Evolutionary conservation across 2,329 filamentous ascomycete genomes (phyloP), one percentile per base, ranked within the genome.

Genomic region (Aspergillus felis): DNA sequence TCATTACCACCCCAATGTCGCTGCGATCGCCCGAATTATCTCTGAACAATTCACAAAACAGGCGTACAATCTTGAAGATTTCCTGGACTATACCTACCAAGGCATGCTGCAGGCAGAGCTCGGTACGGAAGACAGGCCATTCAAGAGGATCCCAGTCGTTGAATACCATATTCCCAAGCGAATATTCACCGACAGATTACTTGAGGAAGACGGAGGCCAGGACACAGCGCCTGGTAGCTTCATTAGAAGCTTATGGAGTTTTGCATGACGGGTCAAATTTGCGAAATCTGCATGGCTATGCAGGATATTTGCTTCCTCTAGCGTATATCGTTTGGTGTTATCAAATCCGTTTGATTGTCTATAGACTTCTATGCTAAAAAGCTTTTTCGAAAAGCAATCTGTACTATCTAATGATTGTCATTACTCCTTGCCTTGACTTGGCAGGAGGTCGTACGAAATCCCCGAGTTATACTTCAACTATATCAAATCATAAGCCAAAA

Each of bases 11-110:
- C 94, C 95, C 14, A 99, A 97, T 66, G 91, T 99, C 25, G 92
- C 93, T 0, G 94, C 92, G 2, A 86, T 99, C 64, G 89, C 92
- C 48, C 94, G 92, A 75, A 96, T 99, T 62, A 86, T 99, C 57
- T 90, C 90, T 2, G 92, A 97, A 76, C 94, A 97, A 73, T 99
- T 97, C 73, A 99, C 94, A 2, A 99, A 99, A 78, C 87, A 92
- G 64, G 84, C 88, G 2, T 99, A 97, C 75, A 94, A 92, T 66
- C 78, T 97, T n/a, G 94, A 99, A 71, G 94, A 99, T 71, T 99
- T 99, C 75, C 78, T 97, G 50, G 94, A 99, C 70, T 92, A 97
- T 73, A 93, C 91, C 0, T 99, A 97, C 75, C 72, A 76, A 57
- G 77, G 74, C 8, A 85, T 99, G 71, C 77, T 97, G 47, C 90